Percentiles rank a stretch among this genome's conserved stretches.
Conservation (phyloP, 768 basidiomycete species). For the Leucosporidium creatinivorum region DNA sequence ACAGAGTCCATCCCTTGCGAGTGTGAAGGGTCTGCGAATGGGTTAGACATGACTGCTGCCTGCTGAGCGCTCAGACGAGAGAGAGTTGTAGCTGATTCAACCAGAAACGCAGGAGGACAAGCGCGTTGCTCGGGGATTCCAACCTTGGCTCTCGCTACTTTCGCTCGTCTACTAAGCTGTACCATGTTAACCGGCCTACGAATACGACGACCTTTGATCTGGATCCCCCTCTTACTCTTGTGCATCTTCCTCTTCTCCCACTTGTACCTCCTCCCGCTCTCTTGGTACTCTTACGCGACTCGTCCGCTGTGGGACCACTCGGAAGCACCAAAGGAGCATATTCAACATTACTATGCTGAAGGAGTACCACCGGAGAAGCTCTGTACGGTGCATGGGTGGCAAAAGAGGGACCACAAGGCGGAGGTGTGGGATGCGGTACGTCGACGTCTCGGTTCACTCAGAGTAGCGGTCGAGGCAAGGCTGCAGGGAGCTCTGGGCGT, state of each 20-base stretch:
- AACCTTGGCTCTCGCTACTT: no score
- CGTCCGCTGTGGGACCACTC: conserved; percentile 53
- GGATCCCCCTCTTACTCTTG: no score
- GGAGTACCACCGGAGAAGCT: conserved; percentile 46
- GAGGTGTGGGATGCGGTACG: conserved; percentile 52
- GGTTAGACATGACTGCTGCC: conserved; percentile 1
- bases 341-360: conserved; percentile 56
- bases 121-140: no score
- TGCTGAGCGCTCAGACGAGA: no score
- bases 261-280: background rate
- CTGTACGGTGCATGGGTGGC: conserved; percentile 57
- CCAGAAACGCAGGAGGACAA: no score
- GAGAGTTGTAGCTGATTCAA: no score
- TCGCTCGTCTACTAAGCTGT: no score
- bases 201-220: no score
- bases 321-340: conserved; percentile 48
- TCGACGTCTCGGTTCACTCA: background rate
- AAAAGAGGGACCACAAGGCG: conserved; percentile 40
- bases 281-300: background rate
- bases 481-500: background rate
- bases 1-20: conserved; percentile 6
- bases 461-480: background rate
- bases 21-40: background rate
- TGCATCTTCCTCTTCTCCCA: no score
- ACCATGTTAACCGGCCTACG: no score